Evolutionary conservation across 495 filamentous ascomycete species (phyloP).

Genomic region (Xylaria palmicola): DNA sequence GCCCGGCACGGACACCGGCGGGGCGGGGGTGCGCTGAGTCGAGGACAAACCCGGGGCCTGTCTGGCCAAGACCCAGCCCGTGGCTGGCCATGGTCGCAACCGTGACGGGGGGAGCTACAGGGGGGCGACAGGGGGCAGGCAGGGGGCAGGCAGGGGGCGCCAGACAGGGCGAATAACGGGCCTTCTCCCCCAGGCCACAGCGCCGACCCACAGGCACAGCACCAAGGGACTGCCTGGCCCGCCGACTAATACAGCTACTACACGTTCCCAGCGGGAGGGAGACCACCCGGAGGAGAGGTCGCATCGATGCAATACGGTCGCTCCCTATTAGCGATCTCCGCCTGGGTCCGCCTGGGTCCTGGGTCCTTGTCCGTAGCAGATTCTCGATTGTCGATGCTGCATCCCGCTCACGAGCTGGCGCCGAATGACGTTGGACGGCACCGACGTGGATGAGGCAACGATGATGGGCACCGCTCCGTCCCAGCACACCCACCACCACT

Average conservation of each 20-base stretch:
- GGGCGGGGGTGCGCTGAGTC: neutral
- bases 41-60: too few species aligned
- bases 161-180: neutral
- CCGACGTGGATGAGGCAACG: too few species aligned
- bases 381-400: too few species aligned
- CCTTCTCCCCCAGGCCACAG: neutral
- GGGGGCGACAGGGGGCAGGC: neutral
- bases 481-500: too few species aligned
- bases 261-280: neutral
- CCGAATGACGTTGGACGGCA: too few species aligned
- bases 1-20: neutral
- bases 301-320: neutral
- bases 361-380: too few species aligned
- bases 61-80: too few species aligned
- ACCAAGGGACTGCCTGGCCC: slow-evolving; percentile 2
- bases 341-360: neutral
- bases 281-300: neutral
- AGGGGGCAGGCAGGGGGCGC: neutral
- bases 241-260: neutral
- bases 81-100: too few species aligned
- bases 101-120: too few species aligned
- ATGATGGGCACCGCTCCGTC: too few species aligned
- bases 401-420: too few species aligned
- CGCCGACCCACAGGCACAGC: neutral
- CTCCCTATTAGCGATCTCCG: neutral